A percentile compares a stretch with the other conserved stretches of the same genome.
Evolutionary conservation across 495 filamentous ascomycete species (phyloP).

Genomic region (Echria macrotheca): DNA sequence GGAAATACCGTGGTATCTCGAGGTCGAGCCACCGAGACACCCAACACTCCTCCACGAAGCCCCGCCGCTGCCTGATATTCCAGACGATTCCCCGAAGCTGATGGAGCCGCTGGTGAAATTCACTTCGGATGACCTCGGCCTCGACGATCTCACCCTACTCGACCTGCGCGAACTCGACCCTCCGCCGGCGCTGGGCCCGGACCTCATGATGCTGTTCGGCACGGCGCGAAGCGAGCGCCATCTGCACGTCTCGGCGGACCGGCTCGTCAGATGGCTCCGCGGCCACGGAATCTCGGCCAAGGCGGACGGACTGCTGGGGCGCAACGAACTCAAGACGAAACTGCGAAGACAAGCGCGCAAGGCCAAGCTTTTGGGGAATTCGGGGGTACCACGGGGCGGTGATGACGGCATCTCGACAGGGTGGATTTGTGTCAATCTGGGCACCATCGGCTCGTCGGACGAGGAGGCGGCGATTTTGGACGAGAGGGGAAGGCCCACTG

Average conservation of each 20-base stretch:
- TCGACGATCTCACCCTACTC: constrained; percentile 69
- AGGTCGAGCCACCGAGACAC: constrained; percentile 54
- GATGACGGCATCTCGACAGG: constrained; percentile 85
- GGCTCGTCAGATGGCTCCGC: constrained; percentile 80
- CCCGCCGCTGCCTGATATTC: constrained; percentile 70
- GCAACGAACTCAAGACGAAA: constrained; percentile 86
- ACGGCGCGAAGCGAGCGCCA: constrained; percentile 91
- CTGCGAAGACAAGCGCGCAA: constrained; percentile 72
- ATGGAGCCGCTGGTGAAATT: constrained; percentile 70
- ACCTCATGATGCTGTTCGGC: constrained; percentile 89
- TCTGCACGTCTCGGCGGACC: constrained; percentile 85
- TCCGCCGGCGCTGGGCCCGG: constrained; percentile 77
- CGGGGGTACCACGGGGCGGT: constrained; percentile 36
- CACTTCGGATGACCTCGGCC: constrained; percentile 71
- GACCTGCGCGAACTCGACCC: constrained; percentile 83
- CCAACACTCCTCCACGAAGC: constrained; percentile 51
- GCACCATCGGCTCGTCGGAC: constrained; percentile 53
- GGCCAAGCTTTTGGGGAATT: constrained; percentile 64
- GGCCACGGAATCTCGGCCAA: constrained; percentile 64
- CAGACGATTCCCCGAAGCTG: constrained; percentile 65
- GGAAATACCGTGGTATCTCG: constrained; percentile 76
- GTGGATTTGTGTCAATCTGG: constrained; percentile 93
- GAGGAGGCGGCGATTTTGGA: constrained; percentile 36
- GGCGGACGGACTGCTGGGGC: constrained; percentile 82
- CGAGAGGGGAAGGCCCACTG: constrained; percentile 52